Conservation (phyloP, 1,284 basidiomycete species). For the Anthracocystis walkeri region DNA sequence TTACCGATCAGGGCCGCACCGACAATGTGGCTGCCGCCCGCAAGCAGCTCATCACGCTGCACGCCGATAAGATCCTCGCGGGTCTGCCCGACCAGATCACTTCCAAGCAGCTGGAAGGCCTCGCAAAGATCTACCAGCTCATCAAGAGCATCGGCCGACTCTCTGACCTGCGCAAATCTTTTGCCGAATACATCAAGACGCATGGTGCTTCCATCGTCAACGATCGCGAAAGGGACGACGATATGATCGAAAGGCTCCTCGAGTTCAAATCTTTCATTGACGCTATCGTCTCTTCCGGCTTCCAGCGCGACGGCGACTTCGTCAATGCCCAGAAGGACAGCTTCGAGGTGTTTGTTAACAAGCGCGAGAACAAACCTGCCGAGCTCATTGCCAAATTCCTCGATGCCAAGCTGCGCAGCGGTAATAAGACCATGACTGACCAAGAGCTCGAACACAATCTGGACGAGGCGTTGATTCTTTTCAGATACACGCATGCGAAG, state of each 20-base stretch:
- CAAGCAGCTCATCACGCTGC: conserved; percentile 41
- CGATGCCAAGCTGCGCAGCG: conserved; percentile 85
- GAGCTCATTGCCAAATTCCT: conserved; percentile 94
- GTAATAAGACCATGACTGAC: conserved; percentile 81
- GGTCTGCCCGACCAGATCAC: conserved; percentile 51
- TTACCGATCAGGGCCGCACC: conserved; percentile 24
- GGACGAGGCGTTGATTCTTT: conserved; percentile 82
- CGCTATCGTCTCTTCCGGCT: conserved; percentile 40
- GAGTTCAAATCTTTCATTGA: conserved; percentile 58
- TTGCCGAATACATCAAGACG: conserved; percentile 50
- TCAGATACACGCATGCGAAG: conserved; percentile 79
- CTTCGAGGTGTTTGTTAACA: conserved; percentile 84
- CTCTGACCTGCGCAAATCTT: conserved; percentile 45
- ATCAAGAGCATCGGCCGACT: conserved; percentile 45
- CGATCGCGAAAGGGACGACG: conserved; percentile 57
- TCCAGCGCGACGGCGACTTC: conserved; percentile 63
- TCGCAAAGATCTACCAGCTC: conserved; percentile 44
- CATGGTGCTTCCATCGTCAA: conserved; percentile 55
- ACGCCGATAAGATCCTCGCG: conserved; percentile 45
- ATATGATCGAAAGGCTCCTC: conserved; percentile 63
- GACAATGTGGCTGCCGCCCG: conserved; percentile 38
- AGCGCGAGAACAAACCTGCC: conserved; percentile 85
- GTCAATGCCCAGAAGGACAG: conserved; percentile 75
- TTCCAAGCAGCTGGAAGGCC: conserved; percentile 24
- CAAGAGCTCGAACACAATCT: conserved; percentile 78